Conservation (phyloP, 495 filamentous ascomycete species). For the Penicillium canariense region DNA sequence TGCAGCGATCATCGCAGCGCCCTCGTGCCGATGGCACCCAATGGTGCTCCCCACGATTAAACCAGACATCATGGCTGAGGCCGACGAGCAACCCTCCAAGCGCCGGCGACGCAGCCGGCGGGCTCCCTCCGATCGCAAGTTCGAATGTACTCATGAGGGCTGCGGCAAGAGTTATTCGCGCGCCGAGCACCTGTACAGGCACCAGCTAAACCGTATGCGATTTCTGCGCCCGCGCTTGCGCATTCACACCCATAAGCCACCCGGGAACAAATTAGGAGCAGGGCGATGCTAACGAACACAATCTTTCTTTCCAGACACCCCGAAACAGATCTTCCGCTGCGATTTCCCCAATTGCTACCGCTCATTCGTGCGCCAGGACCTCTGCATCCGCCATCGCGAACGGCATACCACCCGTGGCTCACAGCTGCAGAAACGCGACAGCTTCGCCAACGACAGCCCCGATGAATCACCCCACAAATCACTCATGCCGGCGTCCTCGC, state of each 20-base stretch:
- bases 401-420: constrained; percentile 95
- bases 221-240: too few species aligned
- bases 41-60: constrained; percentile 20
- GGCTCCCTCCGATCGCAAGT: constrained; percentile 83
- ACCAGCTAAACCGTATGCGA: constrained; percentile 86
- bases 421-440: constrained; percentile 86
- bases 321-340: constrained; percentile 94
- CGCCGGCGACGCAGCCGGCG: constrained; percentile 56
- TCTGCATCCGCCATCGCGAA: constrained; percentile 90
- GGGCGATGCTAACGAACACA: neutral
- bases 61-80: constrained; percentile 24
- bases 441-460: constrained; percentile 33
- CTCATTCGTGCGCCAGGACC: constrained; percentile 89
- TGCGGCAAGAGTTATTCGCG: constrained; percentile 96
- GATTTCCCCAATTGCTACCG: constrained; percentile 90
- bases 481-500: constrained; percentile 17
- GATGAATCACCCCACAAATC: constrained; percentile 19
- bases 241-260: too few species aligned
- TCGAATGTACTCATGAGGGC: constrained; percentile 82
- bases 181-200: constrained; percentile 93
- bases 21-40: constrained; percentile 22
- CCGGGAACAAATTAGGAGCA: neutral
- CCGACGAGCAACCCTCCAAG: constrained; percentile 30
- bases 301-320: constrained; percentile 53
- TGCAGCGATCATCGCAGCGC: constrained; percentile 1